Evolutionary conservation across 768 basidiomycete genomes (phyloP).

Genomic region (Psilocybe azurescens): DNA sequence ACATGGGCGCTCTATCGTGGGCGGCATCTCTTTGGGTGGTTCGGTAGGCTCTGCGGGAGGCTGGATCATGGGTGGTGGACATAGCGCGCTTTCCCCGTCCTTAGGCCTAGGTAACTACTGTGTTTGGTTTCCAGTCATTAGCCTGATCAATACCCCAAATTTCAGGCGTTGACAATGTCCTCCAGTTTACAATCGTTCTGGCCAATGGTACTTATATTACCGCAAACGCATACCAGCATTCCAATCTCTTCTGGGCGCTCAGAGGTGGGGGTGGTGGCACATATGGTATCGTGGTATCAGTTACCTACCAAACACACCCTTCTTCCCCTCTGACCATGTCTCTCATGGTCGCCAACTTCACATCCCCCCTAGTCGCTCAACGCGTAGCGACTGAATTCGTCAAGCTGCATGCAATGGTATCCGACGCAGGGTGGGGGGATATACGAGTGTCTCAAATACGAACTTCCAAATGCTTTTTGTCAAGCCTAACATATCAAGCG

Average conservation of each 20-base stretch:
- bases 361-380: slow-evolving; percentile 32
- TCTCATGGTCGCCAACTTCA: slow-evolving; percentile 33
- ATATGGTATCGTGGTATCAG: slow-evolving; percentile 51
- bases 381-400: slow-evolving; percentile 40
- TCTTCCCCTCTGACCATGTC: slow-evolving; percentile 35
- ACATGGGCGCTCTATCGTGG: slow-evolving; percentile 47
- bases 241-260: slow-evolving; percentile 59
- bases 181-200: slow-evolving; percentile 50
- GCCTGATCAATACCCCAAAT: background rate
- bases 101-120: slow-evolving; percentile 38
- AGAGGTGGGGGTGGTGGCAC: slow-evolving; percentile 57
- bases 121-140: background rate
- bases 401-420: slow-evolving; percentile 37
- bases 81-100: slow-evolving; percentile 42
- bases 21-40: slow-evolving; percentile 43
- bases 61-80: slow-evolving; percentile 54
- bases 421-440: slow-evolving; percentile 53
- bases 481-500: slow-evolving; percentile 39
- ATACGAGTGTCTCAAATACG: slow-evolving; percentile 25
- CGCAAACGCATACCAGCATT: slow-evolving; percentile 43
- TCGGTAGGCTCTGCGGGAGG: slow-evolving; percentile 54
- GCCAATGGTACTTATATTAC: slow-evolving; percentile 43
- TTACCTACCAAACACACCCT: slow-evolving; percentile 50
- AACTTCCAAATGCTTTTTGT: slow-evolving; percentile 30
- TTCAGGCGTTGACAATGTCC: slow-evolving; percentile 50